Percentiles rank a stretch among this genome's conserved stretches.
These are phyloP conservation scores for Silene uniflora DNA, from an alignment of 148 eudicot genomes.

Conservation along the genomic window DNA sequence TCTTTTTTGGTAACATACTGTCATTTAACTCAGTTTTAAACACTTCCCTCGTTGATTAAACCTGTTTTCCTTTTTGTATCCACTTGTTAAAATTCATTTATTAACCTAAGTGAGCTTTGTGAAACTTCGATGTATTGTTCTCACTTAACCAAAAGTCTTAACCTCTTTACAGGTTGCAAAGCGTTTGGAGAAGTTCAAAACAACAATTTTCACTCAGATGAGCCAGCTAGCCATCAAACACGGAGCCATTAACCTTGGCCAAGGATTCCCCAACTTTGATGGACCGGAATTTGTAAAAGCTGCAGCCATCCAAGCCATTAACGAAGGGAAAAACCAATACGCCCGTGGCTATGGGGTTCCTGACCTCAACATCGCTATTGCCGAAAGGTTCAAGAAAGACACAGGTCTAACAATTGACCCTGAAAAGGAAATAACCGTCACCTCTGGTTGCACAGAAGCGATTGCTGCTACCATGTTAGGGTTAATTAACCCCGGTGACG, in stretches of 20 bases:
- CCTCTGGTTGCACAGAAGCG: slow-evolving; percentile 99
- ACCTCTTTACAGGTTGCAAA: slow-evolving; percentile 61
- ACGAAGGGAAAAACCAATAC: slow-evolving; percentile 84
- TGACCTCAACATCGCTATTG: slow-evolving; percentile 81
- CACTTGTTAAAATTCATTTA: background rate
- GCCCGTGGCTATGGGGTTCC: slow-evolving; percentile 96
- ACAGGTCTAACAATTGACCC: slow-evolving; percentile 78
- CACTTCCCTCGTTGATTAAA: too few species aligned
- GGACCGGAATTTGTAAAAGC: slow-evolving; percentile 99
- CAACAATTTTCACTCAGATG: slow-evolving; percentile 96
- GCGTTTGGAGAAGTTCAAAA: slow-evolving; percentile 94
- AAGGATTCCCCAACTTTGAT: slow-evolving; percentile 97
- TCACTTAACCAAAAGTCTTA: background rate
- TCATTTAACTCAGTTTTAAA: too few species aligned
- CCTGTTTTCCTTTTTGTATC: too few species aligned
- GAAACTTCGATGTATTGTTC: background rate
- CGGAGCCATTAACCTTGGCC: slow-evolving; percentile 94
- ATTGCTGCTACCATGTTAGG: slow-evolving; percentile 95
- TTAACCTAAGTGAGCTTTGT: background rate
- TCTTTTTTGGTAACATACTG: too few species aligned
- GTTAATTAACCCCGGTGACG: slow-evolving; percentile 89
- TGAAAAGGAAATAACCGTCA: slow-evolving; percentile 92
- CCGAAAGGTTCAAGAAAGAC: slow-evolving; percentile 79
- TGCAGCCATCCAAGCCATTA: slow-evolving; percentile 88
- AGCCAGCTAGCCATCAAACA: slow-evolving; percentile 94